Conservation (phyloP, 495 filamentous ascomycete genomes). For the Talaromyces stipitatus region DNA sequence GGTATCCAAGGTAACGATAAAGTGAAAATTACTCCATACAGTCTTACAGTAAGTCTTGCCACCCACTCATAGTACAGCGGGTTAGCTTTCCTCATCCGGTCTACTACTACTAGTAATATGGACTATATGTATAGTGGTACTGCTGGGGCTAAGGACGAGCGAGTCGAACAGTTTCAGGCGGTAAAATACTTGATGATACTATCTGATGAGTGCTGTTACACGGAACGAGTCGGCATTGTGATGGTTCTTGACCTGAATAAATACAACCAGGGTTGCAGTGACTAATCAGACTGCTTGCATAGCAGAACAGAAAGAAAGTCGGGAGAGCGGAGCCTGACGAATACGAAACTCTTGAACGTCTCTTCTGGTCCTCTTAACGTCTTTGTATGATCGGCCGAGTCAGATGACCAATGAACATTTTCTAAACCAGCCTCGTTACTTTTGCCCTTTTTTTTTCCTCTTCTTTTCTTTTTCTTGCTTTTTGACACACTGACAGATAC, state of each 20-base stretch:
- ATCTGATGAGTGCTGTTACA: background rate
- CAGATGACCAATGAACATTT: background rate
- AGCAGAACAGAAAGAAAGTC: background rate
- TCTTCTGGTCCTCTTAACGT: background rate
- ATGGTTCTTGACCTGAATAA: background rate
- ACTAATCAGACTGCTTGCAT: constrained; percentile 1
- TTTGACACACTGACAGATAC: background rate
- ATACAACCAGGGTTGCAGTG: background rate
- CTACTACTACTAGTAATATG: no score
- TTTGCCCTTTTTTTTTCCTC: background rate
- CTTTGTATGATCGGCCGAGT: background rate
- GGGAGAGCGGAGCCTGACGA: background rate
- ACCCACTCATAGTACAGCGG: no score
- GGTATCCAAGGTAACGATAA: no score
- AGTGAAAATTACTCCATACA: no score
- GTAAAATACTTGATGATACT: background rate
- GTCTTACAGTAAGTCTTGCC: no score
- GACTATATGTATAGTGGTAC: background rate
- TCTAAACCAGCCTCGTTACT: background rate
- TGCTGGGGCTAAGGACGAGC: background rate
- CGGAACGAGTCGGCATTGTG: background rate
- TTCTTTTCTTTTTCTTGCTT: background rate
- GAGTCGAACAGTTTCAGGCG: background rate
- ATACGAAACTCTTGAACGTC: background rate
- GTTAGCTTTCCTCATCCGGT: background rate